Percentiles rank a stretch among this genome's conserved stretches.
These are phyloP conservation scores for Sideroxylon spinosum DNA, from an alignment of 179 eudicot species.

Conservation along the genomic window DNA sequence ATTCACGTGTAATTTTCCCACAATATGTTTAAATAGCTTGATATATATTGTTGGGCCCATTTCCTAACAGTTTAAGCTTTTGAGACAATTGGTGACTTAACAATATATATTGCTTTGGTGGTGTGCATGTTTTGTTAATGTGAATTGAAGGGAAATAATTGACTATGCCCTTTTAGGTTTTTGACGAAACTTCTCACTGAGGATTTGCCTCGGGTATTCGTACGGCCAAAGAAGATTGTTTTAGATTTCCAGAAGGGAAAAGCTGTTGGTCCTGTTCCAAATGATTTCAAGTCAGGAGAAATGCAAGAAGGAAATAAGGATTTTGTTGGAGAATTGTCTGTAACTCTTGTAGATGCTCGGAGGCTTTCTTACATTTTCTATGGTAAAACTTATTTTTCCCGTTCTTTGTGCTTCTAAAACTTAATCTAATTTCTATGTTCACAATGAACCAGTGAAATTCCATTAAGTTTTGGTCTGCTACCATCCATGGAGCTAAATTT, in stretches of 20 bases:
- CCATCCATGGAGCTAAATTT: not conserved
- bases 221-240: conserved; percentile 94
- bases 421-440: not conserved
- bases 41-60: too few relatives aligned
- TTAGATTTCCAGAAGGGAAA: conserved; percentile 89
- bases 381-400: conserved; percentile 42
- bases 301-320: conserved; percentile 71
- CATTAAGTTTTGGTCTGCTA: not conserved
- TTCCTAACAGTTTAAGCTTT: too few relatives aligned
- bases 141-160: conserved; percentile 4
- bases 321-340: conserved; percentile 92
- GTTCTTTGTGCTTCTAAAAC: not conserved
- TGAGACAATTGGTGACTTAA: too few relatives aligned
- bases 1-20: too few relatives aligned
- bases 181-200: conserved; percentile 88
- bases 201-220: conserved; percentile 92
- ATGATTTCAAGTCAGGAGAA: conserved; percentile 54
- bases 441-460: not conserved
- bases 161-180: conserved; percentile 50
- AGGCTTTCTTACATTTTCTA: conserved; percentile 66
- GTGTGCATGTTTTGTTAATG: conserved; percentile 6
- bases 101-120: not conserved
- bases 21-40: too few relatives aligned
- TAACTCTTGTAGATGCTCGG: conserved; percentile 95
- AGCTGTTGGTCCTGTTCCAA: conserved; percentile 77